These are phyloP conservation scores for Trametes cingulata DNA, from an alignment of 768 basidiomycete species.

Conservation along the genomic window DNA sequence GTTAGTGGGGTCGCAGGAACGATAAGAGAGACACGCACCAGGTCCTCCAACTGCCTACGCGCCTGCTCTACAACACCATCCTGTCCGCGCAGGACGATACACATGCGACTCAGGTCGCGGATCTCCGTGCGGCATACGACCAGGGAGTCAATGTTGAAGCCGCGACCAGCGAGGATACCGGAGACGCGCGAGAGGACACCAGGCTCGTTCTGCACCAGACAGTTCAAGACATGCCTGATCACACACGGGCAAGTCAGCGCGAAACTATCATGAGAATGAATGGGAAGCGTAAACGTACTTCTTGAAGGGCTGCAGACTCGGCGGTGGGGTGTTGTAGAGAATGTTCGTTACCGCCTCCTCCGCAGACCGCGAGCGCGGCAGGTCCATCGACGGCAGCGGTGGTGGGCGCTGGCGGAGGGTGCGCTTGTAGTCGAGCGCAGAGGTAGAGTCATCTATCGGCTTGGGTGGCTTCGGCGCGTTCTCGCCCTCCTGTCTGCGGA, in stretches of 20 bases:
- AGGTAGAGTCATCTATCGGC: conserved; percentile 90
- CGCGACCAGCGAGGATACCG: conserved; percentile 93
- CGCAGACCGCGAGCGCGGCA: conserved; percentile 81
- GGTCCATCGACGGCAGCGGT: conserved; percentile 80
- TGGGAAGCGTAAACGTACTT: conserved; percentile 52
- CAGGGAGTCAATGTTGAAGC: conserved; percentile 98
- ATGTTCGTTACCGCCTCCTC: conserved; percentile 99
- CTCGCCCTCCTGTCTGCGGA: conserved; percentile 19
- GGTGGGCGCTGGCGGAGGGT: conserved; percentile 73
- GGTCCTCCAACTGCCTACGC: conserved; percentile 91
- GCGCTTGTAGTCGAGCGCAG: conserved; percentile 93
- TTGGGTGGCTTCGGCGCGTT: conserved; percentile 65
- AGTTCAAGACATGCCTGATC: conserved; percentile 89
- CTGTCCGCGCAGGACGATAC: conserved; percentile 93
- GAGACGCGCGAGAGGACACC: conserved; percentile 99
- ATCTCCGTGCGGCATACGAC: conserved; percentile 99
- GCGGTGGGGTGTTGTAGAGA: conserved; percentile 93
- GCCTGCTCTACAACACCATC: conserved; percentile 99
- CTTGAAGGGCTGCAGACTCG: conserved; percentile 89
- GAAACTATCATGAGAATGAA: background rate
- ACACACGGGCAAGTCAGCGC: background rate
- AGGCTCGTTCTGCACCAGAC: conserved; percentile 98
- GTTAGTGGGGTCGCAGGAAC: background rate
- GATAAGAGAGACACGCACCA: conserved; percentile 55
- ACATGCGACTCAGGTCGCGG: conserved; percentile 96